A percentile compares a stretch with the other conserved stretches of the same genome.
Evolutionary conservation across 2,329 filamentous ascomycete species (phyloP).

Genomic region (Aureobasidium sp.): DNA sequence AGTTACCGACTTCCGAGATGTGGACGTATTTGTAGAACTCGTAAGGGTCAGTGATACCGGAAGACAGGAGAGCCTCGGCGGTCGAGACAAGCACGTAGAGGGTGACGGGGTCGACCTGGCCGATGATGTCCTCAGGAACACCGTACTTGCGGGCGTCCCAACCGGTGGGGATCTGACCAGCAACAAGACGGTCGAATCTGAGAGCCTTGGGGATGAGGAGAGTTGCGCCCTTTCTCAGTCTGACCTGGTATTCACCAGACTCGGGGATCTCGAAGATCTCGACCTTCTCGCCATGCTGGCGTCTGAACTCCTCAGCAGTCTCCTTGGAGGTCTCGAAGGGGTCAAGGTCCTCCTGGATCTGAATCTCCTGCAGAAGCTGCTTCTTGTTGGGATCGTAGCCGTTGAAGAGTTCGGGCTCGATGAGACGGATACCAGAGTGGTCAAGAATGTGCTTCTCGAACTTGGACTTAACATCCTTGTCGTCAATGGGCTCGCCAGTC

Average conservation of each 20-base stretch:
- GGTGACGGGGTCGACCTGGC: conserved; percentile 93
- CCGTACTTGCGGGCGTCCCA: conserved; percentile 97
- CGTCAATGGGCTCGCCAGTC: conserved; percentile 88
- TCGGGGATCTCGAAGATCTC: conserved; percentile 94
- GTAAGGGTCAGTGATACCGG: conserved; percentile 96
- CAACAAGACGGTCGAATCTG: conserved; percentile 92
- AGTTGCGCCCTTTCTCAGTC: conserved; percentile 89
- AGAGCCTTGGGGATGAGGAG: conserved; percentile 96
- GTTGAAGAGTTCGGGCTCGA: conserved; percentile 92
- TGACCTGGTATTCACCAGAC: conserved; percentile 87
- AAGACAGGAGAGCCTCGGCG: conserved; percentile 79
- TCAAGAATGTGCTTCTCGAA: conserved; percentile 97
- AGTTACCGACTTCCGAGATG: conserved; percentile 96
- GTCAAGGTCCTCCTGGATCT: conserved; percentile 93
- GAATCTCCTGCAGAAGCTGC: conserved; percentile 93
- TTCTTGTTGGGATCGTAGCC: conserved; percentile 99
- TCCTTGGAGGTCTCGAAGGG: conserved; percentile 97
- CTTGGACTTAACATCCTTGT: conserved; percentile 95
- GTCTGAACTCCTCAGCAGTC: conserved; percentile 93
- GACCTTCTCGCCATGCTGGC: conserved; percentile 94
- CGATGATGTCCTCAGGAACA: conserved; percentile 94
- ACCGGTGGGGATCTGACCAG: conserved; percentile 91
- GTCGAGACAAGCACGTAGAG: conserved; percentile 92
- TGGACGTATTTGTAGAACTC: conserved; percentile 99
- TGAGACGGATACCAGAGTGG: conserved; percentile 93